Evolutionary conservation across 2,329 filamentous ascomycete species (phyloP), one percentile per base, ranked within the genome.

Genomic region (Sarocladium kiliense): DNA sequence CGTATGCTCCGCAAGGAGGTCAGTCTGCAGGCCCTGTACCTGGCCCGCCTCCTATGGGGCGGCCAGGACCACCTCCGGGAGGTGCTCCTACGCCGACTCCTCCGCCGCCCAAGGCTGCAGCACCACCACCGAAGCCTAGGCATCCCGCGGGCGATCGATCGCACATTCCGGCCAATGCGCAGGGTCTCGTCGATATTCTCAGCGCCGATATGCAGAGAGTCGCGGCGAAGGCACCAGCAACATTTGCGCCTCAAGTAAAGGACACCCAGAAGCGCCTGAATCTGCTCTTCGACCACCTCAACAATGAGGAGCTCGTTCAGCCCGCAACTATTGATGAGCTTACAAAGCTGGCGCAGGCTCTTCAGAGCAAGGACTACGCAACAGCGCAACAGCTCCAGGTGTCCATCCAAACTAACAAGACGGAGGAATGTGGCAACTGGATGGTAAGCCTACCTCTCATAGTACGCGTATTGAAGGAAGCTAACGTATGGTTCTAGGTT

Each of bases 271-370:
- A 96, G 74, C 86, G 94, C 26, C 80, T 99, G 57, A 89, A 89
- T 64, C 86, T 97, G 51, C 77, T 99, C n/a, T 97, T 97, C 68
- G 93, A 99, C 67, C 91, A 97, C 70, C 78, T 99, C 47, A 99
- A 97, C 79, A 97, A 97, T 62, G 88, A 92, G 66, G 92, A 97
- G 65, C 77, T 97, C 39, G 78, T 97, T 55, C 89, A 88, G 74
- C 82, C 88, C 1, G 86, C 89, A 64, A 97, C 88, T 1, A 81
- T 92, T 51, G 77, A 82, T 58, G 78, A 86, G 66, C 76, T 92
- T 63, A 77, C 78, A 9, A 75, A 84, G 63, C 73, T 91, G 27
- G 80, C 88, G 9, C 74, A 82, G 59, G 83, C 87, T 25, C 71
- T 95, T 55, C 82, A 88, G 62, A 70, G 75, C 55, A 86, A 84